Evolutionary conservation across 2,329 filamentous ascomycete genomes (phyloP).

Genomic region (Botrytis tulipae): DNA sequence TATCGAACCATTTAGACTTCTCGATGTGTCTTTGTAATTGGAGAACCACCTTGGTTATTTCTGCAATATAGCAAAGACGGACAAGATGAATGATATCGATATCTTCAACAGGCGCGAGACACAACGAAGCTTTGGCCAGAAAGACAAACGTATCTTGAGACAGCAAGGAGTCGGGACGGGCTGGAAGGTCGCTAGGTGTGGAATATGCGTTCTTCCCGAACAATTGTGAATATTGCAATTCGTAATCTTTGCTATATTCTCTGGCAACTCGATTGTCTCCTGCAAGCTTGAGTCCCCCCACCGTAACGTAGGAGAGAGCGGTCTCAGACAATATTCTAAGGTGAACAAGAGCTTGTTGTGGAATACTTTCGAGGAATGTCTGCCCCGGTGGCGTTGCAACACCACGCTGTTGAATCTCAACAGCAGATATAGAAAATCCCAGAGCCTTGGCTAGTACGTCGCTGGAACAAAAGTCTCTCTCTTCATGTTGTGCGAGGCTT

Average conservation of each 20-base stretch:
- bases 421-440: slow-evolving; percentile 80
- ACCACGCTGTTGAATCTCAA: slow-evolving; percentile 90
- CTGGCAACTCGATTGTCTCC: slow-evolving; percentile 59
- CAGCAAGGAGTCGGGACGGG: slow-evolving; percentile 53
- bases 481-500: slow-evolving; percentile 4
- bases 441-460: slow-evolving; percentile 65
- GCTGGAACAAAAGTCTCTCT: slow-evolving; percentile 48
- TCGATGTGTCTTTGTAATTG: slow-evolving; percentile 57
- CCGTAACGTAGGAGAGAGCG: slow-evolving; percentile 76
- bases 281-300: slow-evolving; percentile 65
- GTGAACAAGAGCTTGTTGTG: slow-evolving; percentile 80
- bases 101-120: slow-evolving; percentile 63
- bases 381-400: slow-evolving; percentile 69
- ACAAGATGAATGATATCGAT: slow-evolving; percentile 78
- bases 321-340: slow-evolving; percentile 87
- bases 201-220: slow-evolving; percentile 46
- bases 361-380: slow-evolving; percentile 79
- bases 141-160: slow-evolving; percentile 74
- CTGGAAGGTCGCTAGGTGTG: not conserved
- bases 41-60: slow-evolving; percentile 78
- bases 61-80: slow-evolving; percentile 83
- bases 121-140: slow-evolving; percentile 74
- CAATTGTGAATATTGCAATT: slow-evolving; percentile 72
- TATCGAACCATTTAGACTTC: slow-evolving; percentile 47
- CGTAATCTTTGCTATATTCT: slow-evolving; percentile 67